Conservation (phyloP, 202 grass and related monocot genomes). For the Setaria viridis region DNA sequence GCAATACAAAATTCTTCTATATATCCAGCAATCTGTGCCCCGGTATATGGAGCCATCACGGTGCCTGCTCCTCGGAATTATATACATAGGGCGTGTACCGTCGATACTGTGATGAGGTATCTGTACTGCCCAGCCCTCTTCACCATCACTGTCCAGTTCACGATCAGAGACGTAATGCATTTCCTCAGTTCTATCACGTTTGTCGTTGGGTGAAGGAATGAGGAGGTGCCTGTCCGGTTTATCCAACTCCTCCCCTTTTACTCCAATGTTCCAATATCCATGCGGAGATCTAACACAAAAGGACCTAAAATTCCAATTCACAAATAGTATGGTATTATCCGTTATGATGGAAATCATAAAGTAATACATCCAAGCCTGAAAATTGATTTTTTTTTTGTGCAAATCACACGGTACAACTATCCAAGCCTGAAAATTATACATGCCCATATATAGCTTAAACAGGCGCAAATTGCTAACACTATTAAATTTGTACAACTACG, state of each 20-base stretch:
- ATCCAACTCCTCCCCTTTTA: neutral
- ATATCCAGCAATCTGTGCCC: neutral
- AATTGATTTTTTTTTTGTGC: neutral
- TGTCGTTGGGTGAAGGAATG: neutral
- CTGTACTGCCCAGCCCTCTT: neutral
- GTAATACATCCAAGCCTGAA: neutral
- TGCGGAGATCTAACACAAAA: neutral
- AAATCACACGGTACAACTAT: too few relatives aligned
- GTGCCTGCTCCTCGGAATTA: neutral
- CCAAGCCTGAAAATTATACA: too few relatives aligned
- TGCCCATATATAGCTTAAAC: too few relatives aligned
- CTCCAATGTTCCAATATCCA: neutral
- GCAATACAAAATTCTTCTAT: neutral
- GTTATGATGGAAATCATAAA: neutral
- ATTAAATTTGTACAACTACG: too few relatives aligned
- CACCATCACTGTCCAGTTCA: neutral
- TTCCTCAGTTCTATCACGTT: neutral
- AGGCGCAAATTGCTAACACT: too few relatives aligned
- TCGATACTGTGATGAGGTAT: neutral
- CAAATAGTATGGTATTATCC: neutral
- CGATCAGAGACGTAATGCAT: neutral
- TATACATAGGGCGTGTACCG: neutral
- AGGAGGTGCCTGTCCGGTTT: neutral
- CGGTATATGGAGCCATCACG: conserved; percentile 33
- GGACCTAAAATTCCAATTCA: neutral